Evolutionary conservation across 768 basidiomycete species (phyloP).

Genomic region (Kwoniella mangroviensis): DNA sequence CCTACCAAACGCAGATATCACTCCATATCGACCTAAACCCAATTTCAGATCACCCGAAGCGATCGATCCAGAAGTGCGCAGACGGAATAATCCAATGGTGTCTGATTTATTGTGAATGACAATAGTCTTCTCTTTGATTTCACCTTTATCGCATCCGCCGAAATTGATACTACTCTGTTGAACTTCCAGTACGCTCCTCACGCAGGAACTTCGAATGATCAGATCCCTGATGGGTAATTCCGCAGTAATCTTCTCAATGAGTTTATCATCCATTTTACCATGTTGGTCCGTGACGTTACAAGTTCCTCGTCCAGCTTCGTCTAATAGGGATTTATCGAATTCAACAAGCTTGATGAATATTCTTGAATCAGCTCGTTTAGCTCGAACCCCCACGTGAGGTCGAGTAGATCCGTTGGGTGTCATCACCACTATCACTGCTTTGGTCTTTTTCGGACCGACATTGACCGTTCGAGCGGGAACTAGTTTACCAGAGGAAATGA

Average conservation of each 20-base stretch:
- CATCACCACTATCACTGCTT: conserved; percentile 49
- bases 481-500: conserved; percentile 43
- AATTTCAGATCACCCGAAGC: conserved; percentile 54
- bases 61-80: conserved; percentile 54
- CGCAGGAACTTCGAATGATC: conserved; percentile 48
- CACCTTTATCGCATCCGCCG: conserved; percentile 53
- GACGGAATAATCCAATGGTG: conserved; percentile 50
- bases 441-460: conserved; percentile 31
- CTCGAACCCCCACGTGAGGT: conserved; percentile 44
- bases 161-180: conserved; percentile 57
- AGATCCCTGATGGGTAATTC: conserved; percentile 54
- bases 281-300: conserved; percentile 1
- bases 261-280: conserved; percentile 4
- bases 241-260: conserved; percentile 4
- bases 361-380: conserved; percentile 53
- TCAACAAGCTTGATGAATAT: conserved; percentile 50
- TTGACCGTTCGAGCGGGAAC: conserved; percentile 39
- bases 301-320: conserved; percentile 7
- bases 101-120: conserved; percentile 57
- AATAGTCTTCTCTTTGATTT: conserved; percentile 52
- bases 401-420: conserved; percentile 51
- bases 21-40: conserved; percentile 53
- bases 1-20: conserved; percentile 53
- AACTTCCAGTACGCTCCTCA: conserved; percentile 50
- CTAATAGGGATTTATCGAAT: conserved; percentile 42